These are phyloP conservation scores for Psophocarpus tetragonolobus DNA, from an alignment of 306 rosid genomes.

Conservation along the genomic window DNA sequence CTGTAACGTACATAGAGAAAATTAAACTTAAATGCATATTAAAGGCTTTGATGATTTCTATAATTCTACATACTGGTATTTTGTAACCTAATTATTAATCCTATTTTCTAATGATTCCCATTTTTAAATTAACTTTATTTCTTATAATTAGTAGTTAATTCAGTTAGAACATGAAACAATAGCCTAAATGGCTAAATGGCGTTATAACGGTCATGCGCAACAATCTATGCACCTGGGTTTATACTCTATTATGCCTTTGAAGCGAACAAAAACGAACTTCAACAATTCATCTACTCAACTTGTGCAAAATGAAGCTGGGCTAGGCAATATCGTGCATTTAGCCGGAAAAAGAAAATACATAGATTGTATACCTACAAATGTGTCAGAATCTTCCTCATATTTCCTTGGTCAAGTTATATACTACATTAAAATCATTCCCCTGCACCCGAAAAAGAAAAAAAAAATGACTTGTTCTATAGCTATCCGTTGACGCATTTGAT, in stretches of 20 bases:
- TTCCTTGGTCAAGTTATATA: not conserved
- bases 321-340: not conserved
- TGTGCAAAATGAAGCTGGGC: constrained; percentile 1
- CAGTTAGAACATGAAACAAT: too few relatives aligned
- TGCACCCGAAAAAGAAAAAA: not conserved
- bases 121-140: too few relatives aligned
- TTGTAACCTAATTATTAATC: too few relatives aligned
- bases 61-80: too few relatives aligned
- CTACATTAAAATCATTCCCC: not conserved
- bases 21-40: too few relatives aligned
- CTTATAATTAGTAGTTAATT: too few relatives aligned
- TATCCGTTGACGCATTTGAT: constrained; percentile 3
- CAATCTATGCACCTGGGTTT: not conserved
- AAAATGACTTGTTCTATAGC: not conserved
- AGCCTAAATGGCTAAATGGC: too few relatives aligned
- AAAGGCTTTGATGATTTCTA: too few relatives aligned
- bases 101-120: too few relatives aligned
- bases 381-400: not conserved
- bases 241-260: not conserved
- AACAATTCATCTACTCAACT: not conserved
- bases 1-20: too few relatives aligned
- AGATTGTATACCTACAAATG: not conserved
- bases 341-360: not conserved
- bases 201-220: too few relatives aligned
- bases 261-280: not conserved